These are phyloP conservation scores for Ascochyta rabiei DNA, from an alignment of 2,329 filamentous ascomycete genomes.

Conservation along the genomic window DNA sequence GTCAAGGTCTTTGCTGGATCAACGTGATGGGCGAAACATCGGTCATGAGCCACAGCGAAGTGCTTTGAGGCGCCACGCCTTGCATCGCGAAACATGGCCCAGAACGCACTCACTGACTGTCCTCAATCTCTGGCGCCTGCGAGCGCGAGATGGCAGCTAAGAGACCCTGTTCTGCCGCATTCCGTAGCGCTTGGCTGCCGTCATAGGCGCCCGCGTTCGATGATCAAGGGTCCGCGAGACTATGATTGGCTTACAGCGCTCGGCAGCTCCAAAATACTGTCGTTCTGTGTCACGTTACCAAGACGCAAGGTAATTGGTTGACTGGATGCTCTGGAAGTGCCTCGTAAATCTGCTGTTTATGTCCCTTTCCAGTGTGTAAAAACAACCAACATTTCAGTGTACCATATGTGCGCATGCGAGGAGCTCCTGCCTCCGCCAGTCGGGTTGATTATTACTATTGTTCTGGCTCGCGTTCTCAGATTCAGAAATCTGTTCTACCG, in stretches of 20 bases:
- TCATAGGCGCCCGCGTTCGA: conserved; percentile 30
- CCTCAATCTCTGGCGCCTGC: conserved; percentile 23
- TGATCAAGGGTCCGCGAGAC: conserved; percentile 11
- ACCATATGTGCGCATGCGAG: too few species aligned
- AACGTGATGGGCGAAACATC: background rate
- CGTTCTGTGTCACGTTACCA: background rate
- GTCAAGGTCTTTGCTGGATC: conserved; percentile 20
- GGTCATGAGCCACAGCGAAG: conserved; percentile 11
- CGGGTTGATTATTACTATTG: background rate
- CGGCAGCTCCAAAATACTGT: background rate
- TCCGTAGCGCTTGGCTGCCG: conserved; percentile 34
- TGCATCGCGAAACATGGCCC: conserved; percentile 4
- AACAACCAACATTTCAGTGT: too few species aligned
- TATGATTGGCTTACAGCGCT: conserved; percentile 35
- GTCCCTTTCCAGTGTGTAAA: too few species aligned
- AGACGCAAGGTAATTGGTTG: background rate
- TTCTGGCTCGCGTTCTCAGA: background rate
- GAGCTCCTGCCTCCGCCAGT: background rate
- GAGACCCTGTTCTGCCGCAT: conserved; percentile 27
- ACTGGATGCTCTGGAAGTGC: background rate
- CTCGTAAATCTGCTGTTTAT: too few species aligned
- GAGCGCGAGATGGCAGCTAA: conserved; percentile 17
- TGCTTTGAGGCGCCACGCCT: conserved; percentile 10
- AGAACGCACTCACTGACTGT: background rate
- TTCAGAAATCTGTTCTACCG: background rate